Evolutionary conservation across 371 early-diverging fungal genomes (phyloP).

Genomic region (Coemansia sp.): DNA sequence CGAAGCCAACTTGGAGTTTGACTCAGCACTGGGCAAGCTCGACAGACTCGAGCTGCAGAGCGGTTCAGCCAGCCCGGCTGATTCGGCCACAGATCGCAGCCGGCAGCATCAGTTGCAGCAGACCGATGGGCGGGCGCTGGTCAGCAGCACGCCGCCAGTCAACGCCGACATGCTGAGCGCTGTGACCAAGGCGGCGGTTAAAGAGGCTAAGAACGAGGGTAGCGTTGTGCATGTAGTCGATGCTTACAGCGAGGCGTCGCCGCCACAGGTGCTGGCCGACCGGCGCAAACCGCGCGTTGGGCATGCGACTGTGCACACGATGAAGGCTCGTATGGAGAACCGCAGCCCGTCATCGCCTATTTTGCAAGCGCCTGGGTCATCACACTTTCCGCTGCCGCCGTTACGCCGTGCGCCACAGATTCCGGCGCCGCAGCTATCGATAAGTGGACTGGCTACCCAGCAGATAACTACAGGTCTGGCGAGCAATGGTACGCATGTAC

Average conservation of each 20-base stretch:
- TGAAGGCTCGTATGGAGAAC: constrained; percentile 53
- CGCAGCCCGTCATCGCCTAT: constrained; percentile 29
- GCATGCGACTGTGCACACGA: constrained; percentile 47
- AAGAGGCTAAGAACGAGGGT: constrained; percentile 49
- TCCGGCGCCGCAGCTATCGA: constrained; percentile 10
- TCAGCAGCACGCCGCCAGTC: constrained; percentile 12
- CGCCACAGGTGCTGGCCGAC: constrained; percentile 51
- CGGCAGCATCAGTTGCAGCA: background rate
- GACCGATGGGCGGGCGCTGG: background rate
- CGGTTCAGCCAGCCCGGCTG: background rate
- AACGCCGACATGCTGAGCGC: constrained; percentile 38
- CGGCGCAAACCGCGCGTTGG: constrained; percentile 51
- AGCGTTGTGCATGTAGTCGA: constrained; percentile 42
- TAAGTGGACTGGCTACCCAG: constrained; percentile 18
- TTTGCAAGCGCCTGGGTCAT: constrained; percentile 10
- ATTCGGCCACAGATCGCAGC: background rate
- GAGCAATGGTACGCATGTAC: background rate
- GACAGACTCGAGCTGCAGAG: constrained; percentile 34
- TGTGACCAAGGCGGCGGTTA: constrained; percentile 42
- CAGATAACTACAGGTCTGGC: background rate
- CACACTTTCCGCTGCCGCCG: constrained; percentile 10
- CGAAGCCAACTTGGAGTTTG: constrained; percentile 47
- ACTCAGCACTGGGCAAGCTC: constrained; percentile 48
- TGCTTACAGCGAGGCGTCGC: constrained; percentile 18
- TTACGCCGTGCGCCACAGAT: constrained; percentile 33